A percentile compares a stretch with the other conserved stretches of the same genome.
These are phyloP conservation scores for Podochytrium sp. DNA, from an alignment of 192 early-diverging fungal genomes.

Conservation along the genomic window DNA sequence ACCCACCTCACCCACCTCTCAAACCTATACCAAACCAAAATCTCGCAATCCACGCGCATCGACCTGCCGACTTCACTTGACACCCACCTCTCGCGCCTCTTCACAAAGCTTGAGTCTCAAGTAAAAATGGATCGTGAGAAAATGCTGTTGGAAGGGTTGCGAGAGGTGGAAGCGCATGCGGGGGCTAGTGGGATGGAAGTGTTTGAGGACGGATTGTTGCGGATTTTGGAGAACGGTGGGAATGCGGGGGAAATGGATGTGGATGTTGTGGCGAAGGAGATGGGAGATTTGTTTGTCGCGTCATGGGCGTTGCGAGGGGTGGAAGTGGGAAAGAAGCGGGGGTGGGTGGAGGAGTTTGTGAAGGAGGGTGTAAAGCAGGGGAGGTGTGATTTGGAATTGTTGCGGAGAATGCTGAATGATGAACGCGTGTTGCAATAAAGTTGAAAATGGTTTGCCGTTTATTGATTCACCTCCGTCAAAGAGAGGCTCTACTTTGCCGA, in stretches of 20 bases:
- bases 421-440: too few relatives aligned
- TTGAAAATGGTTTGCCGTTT: too few relatives aligned
- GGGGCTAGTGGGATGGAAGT: not conserved
- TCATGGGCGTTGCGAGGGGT: slow-evolving; percentile 5
- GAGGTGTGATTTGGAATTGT: too few relatives aligned
- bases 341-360: not conserved
- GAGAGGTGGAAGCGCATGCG: not conserved
- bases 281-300: not conserved
- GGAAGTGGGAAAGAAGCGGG: not conserved
- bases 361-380: not conserved
- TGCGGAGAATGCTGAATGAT: too few relatives aligned
- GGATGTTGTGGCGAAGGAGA: not conserved
- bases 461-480: too few relatives aligned
- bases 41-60: not conserved
- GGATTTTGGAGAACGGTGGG: not conserved
- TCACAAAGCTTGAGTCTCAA: not conserved
- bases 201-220: not conserved
- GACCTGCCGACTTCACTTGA: not conserved
- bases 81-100: not conserved
- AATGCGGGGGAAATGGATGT: not conserved
- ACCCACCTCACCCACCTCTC: not conserved
- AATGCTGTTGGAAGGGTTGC: not conserved
- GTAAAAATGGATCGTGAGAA: not conserved
- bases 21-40: not conserved
- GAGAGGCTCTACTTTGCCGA: not conserved